Percentiles rank a stretch among this genome's conserved stretches.
These are phyloP conservation scores for Trichomonascaceae sp. DNA, from an alignment of 1,139 yeast species.

Conservation along the genomic window DNA sequence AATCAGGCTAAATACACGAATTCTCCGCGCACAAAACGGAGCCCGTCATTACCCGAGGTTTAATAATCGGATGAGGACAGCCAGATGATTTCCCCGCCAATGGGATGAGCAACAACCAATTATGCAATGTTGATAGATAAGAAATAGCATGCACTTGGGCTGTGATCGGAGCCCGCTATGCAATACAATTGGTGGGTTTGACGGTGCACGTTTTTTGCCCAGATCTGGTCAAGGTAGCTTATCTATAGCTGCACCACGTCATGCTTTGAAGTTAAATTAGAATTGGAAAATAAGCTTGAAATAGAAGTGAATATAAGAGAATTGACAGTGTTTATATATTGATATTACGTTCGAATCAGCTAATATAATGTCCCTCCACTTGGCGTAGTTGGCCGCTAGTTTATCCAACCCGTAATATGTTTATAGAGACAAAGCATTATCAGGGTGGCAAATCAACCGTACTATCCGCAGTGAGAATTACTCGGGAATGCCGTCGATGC, in stretches of 20 bases:
- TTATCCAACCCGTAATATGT: neutral
- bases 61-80: neutral
- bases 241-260: neutral
- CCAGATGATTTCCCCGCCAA: neutral
- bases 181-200: neutral
- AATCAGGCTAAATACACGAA: neutral
- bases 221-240: neutral
- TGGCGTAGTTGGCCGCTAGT: neutral
- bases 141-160: neutral
- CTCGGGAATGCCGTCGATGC: neutral
- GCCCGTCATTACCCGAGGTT: slow-evolving; percentile 3
- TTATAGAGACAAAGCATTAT: neutral
- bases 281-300: neutral
- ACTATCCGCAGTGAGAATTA: neutral
- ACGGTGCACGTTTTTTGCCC: neutral
- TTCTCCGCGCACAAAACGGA: neutral
- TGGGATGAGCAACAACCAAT: neutral
- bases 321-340: no score
- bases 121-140: neutral
- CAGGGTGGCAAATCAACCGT: neutral
- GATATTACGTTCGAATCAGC: no score
- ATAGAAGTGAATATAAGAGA: neutral
- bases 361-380: neutral
- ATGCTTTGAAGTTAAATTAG: neutral
- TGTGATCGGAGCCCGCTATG: neutral